A percentile compares a stretch with the other conserved stretches of the same genome.
Conservation (phyloP, 805 yeast species). For the Nakazawaea ishiwadae region DNA sequence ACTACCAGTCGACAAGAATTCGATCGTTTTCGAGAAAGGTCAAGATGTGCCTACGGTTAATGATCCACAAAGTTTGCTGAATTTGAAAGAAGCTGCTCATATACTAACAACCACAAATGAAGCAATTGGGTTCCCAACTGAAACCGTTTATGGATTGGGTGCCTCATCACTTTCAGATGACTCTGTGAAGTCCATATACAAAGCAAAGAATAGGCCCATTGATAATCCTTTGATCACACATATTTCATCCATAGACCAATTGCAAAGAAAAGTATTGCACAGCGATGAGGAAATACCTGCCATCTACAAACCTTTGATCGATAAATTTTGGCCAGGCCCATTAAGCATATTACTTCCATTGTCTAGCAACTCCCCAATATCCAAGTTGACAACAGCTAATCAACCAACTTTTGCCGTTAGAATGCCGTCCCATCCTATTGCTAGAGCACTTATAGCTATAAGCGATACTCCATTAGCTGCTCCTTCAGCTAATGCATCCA, state of each 20-base stretch:
- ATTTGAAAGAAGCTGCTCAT: constrained; percentile 54
- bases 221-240: constrained; percentile 95
- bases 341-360: constrained; percentile 79
- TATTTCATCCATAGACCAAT: constrained; percentile 71
- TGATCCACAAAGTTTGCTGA: constrained; percentile 47
- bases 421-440: constrained; percentile 82
- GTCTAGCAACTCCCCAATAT: constrained; percentile 43
- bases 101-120: constrained; percentile 44
- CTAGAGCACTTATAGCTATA: constrained; percentile 81
- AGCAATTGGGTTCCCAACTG: constrained; percentile 93
- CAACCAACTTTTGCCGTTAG: constrained; percentile 92
- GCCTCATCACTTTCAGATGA: constrained; percentile 76
- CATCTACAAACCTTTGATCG: constrained; percentile 59
- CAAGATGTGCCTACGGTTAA: constrained; percentile 39
- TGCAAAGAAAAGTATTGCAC: constrained; percentile 54
- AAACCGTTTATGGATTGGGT: constrained; percentile 94
- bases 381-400: constrained; percentile 75
- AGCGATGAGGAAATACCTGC: constrained; percentile 46
- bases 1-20: constrained; percentile 48
- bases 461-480: constrained; percentile 93
- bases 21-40: constrained; percentile 43
- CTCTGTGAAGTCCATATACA: constrained; percentile 72
- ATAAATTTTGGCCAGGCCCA: constrained; percentile 94
- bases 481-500: constrained; percentile 95
- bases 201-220: constrained; percentile 89